Percentiles rank a stretch among this genome's conserved stretches.
These are phyloP conservation scores for Sporothrix brasiliensis DNA, from an alignment of 2,329 filamentous ascomycete genomes.

Conservation along the genomic window DNA sequence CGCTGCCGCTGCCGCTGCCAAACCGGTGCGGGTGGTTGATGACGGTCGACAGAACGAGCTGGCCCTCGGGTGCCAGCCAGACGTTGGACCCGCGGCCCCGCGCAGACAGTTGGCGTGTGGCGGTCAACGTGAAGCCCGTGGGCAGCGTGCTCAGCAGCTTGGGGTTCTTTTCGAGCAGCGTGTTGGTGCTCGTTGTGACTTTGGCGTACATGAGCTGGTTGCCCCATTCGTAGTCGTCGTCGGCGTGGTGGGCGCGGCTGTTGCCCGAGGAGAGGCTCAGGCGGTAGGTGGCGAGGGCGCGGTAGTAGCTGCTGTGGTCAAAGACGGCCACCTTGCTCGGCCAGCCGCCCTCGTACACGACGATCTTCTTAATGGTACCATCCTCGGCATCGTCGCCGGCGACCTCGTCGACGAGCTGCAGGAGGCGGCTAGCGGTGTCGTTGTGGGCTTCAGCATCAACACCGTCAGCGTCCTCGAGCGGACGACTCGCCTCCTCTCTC, in stretches of 20 bases:
- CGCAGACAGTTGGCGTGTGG: conserved; percentile 84
- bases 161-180: conserved; percentile 86
- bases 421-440: conserved; percentile 20
- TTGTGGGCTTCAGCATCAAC: background rate
- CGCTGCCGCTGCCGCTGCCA: conserved; percentile 49
- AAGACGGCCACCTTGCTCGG: conserved; percentile 82
- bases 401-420: conserved; percentile 29
- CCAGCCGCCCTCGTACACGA: conserved; percentile 68
- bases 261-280: conserved; percentile 52
- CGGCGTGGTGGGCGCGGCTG: conserved; percentile 43
- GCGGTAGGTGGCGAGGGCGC: conserved; percentile 70
- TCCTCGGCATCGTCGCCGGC: conserved; percentile 65
- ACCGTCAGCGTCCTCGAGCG: background rate
- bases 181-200: conserved; percentile 92
- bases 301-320: conserved; percentile 78
- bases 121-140: conserved; percentile 82
- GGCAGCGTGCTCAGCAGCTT: conserved; percentile 75
- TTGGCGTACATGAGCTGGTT: conserved; percentile 81
- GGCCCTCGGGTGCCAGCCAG: conserved; percentile 88
- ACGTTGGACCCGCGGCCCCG: conserved; percentile 89
- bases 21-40: conserved; percentile 80
- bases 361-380: conserved; percentile 68
- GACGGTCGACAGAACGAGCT: conserved; percentile 83
- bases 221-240: conserved; percentile 63
- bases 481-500: conserved; percentile 1